Evolutionary conservation across 2,329 filamentous ascomycete species (phyloP), one percentile per base, ranked within the genome.

Genomic region (Colletotrichum chlorophyti): DNA sequence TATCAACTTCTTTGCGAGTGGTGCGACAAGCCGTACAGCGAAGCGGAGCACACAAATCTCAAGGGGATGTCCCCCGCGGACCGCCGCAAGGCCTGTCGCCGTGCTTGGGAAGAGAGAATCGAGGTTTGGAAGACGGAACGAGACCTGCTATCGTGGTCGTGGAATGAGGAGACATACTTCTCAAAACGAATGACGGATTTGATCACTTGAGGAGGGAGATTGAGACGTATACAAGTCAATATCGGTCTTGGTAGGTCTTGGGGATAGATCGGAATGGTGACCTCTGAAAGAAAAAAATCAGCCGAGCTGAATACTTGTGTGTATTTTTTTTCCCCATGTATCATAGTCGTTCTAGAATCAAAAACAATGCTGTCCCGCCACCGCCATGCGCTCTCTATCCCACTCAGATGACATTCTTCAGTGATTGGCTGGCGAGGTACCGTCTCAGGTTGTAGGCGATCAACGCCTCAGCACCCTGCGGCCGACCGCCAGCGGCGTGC

Each of bases 391-490:
- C 46, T 49, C 29, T 38, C 11, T 9, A 5, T 21, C 27, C 27
- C 31, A 24, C 29, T 24, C 15, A 50, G 46, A 83, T 76, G 31
- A 78, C 66, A 65, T 89, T 89, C 76, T 77, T 84, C 67, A 89
- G 64, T 53, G 76, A 67, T 74, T 88, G 84, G 1, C 79, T 79
- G 1, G 85, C 85, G 62, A 86, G 63, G 65, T 87, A 85, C 62
- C 79, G 74, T 62, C 84, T 75, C 71, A 89, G 63, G 64, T 89
- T 89, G 57, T 84, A 79, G 35, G 82, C 80, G 61, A 88, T 86
- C 66, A 89, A 70, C 6, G 65, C 76, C 74, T 88, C 85, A 0
- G 81, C 76, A 4, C 80, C 84, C 70, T 86, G 84, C 5, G 86
- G 86, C 58, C 86, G 70, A 0, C 84, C 84, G 3, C 84, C 84